Percentiles rank a stretch among this genome's conserved stretches.
Evolutionary conservation across 148 eudicot species (phyloP).

Genomic region (Camellia sinensis): DNA sequence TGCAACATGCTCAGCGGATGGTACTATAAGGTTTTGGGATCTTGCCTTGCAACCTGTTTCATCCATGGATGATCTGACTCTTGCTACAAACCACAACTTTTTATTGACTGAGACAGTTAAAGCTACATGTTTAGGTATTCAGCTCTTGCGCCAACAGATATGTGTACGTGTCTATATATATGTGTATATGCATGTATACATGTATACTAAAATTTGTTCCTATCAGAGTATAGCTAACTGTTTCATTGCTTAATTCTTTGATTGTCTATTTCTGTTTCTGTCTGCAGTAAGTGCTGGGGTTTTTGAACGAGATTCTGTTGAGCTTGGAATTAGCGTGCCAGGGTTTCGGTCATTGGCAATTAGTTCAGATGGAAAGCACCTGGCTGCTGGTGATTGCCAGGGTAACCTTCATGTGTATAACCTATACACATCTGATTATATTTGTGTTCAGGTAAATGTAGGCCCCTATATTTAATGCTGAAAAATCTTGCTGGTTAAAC

Average conservation of each 20-base stretch:
- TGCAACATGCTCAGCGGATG: constrained; percentile 68
- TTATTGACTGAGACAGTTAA: constrained; percentile 14
- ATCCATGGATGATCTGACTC: constrained; percentile 21
- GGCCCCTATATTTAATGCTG: background rate
- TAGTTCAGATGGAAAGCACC: constrained; percentile 59
- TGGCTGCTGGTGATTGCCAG: constrained; percentile 54
- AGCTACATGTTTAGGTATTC: constrained; percentile 32
- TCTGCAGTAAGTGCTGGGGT: constrained; percentile 48
- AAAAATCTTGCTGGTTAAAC: background rate
- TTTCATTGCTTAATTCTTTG: constrained; percentile 8
- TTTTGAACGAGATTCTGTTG: constrained; percentile 50
- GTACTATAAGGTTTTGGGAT: constrained; percentile 57
- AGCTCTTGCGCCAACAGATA: background rate
- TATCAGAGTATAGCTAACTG: background rate
- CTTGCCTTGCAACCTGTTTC: constrained; percentile 29
- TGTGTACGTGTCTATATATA: background rate
- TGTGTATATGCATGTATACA: background rate
- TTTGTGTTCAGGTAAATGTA: constrained; percentile 40
- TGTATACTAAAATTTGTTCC: background rate
- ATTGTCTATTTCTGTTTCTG: background rate
- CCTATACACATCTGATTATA: constrained; percentile 37
- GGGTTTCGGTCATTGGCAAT: constrained; percentile 52
- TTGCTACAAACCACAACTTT: constrained; percentile 10
- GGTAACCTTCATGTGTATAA: constrained; percentile 53
- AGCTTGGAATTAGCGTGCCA: constrained; percentile 27